These are phyloP conservation scores for Globisporangium paddicum DNA, from an alignment of 352 stramenopile species.

Conservation along the genomic window DNA sequence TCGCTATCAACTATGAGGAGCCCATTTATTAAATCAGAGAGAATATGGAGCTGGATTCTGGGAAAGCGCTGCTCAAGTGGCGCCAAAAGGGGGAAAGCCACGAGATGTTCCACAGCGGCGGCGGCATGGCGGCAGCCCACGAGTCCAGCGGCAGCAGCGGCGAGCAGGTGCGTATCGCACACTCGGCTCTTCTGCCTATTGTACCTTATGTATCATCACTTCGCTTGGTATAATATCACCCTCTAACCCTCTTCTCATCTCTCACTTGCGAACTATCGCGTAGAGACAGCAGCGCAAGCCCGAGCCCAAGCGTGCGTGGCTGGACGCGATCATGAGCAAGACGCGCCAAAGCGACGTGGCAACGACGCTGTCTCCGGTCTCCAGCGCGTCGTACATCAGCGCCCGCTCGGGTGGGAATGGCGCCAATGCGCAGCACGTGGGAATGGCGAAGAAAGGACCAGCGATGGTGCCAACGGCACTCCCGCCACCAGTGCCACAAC, in stretches of 20 bases:
- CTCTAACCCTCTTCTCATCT: neutral
- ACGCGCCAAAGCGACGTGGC: slow-evolving; percentile 22
- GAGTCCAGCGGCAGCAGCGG: neutral
- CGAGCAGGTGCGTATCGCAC: slow-evolving; percentile 1
- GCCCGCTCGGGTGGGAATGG: neutral
- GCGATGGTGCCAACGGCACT: neutral
- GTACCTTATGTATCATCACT: too few species aligned
- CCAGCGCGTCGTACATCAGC: neutral
- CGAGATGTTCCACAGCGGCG: slow-evolving; percentile 6
- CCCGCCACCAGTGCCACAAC: neutral
- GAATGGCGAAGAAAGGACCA: neutral
- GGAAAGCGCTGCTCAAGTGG: neutral
- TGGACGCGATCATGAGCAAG: slow-evolving; percentile 74
- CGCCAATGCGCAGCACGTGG: neutral
- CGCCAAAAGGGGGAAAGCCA: neutral
- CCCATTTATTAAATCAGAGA: neutral
- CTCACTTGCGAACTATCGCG: neutral
- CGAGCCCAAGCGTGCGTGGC: slow-evolving; percentile 59
- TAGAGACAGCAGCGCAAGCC: slow-evolving; percentile 15
- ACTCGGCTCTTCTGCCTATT: neutral
- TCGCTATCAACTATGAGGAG: neutral
- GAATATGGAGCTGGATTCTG: too few species aligned
- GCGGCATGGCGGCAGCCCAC: slow-evolving; percentile 3
- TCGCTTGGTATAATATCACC: too few species aligned
- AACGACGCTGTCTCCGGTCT: slow-evolving; percentile 11